Evolutionary conservation across 2,329 filamentous ascomycete species (phyloP).

Genomic region (Diaporthe helianthi): DNA sequence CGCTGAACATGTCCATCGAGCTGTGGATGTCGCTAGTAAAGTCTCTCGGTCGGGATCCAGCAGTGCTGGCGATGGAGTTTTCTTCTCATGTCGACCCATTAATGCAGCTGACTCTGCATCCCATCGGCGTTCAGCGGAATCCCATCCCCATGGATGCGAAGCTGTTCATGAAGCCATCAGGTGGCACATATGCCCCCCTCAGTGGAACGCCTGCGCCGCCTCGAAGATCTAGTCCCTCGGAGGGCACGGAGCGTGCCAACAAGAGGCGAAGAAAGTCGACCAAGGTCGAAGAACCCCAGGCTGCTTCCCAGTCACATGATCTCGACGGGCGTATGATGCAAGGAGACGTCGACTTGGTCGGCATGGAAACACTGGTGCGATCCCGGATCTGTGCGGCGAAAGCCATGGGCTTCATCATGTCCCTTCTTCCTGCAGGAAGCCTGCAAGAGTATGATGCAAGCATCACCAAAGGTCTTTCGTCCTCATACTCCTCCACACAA

Average conservation of each 20-base stretch:
- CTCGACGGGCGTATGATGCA: constrained; percentile 98
- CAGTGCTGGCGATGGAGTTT: constrained; percentile 76
- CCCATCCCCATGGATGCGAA: constrained; percentile 90
- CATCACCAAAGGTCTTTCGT: constrained; percentile 72
- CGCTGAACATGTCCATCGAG: constrained; percentile 82
- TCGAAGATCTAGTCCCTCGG: constrained; percentile 59
- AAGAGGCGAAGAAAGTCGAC: constrained; percentile 84
- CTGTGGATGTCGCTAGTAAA: constrained; percentile 84
- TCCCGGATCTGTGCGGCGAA: constrained; percentile 87
- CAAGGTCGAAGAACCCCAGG: constrained; percentile 75
- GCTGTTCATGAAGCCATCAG: constrained; percentile 92
- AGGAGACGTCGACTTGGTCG: constrained; percentile 93
- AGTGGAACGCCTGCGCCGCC: constrained; percentile 52
- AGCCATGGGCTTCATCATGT: constrained; percentile 86
- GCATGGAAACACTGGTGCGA: constrained; percentile 84
- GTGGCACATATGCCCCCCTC: constrained; percentile 74
- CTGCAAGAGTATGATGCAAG: constrained; percentile 70
- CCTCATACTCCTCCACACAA: constrained; percentile 84
- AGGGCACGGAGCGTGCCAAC: constrained; percentile 66
- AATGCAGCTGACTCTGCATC: constrained; percentile 84
- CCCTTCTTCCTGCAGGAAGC: constrained; percentile 70
- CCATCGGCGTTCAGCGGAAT: constrained; percentile 89
- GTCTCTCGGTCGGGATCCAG: constrained; percentile 68
- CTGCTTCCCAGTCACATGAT: constrained; percentile 80
- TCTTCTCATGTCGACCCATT: constrained; percentile 78